phyloP scores from a whole-genome alignment of 2,329 filamentous ascomycete genomes.

The Saccharata proteae region DNA sequence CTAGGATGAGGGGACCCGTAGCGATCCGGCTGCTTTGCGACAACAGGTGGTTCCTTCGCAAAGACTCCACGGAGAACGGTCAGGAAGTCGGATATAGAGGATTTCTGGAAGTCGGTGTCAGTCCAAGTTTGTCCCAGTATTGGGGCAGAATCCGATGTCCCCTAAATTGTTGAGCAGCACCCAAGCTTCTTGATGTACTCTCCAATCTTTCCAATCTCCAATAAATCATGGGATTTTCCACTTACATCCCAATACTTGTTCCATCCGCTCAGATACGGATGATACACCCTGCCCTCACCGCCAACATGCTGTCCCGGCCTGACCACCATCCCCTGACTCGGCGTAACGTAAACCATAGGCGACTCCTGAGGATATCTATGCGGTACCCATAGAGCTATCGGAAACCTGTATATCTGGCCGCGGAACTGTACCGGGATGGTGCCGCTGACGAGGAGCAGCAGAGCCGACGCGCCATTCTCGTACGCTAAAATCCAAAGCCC shows the following conservation, averaged over 20 bases:
- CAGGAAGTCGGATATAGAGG: slow-evolving; percentile 70
- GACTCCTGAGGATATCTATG: slow-evolving; percentile 78
- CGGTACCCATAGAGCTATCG: slow-evolving; percentile 84
- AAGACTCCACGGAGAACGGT: slow-evolving; percentile 77
- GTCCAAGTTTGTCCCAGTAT: slow-evolving; percentile 10
- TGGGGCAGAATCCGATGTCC: no score
- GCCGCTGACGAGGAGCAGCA: slow-evolving; percentile 75
- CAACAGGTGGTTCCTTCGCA: slow-evolving; percentile 85
- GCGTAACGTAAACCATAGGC: slow-evolving; percentile 79
- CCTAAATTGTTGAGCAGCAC: no score
- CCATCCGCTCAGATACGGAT: slow-evolving; percentile 91
- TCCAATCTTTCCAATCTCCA: neutral
- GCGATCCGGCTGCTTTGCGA: slow-evolving; percentile 46
- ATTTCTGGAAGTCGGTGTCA: slow-evolving; percentile 48
- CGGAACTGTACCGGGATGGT: slow-evolving; percentile 88
- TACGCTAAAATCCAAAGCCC: slow-evolving; percentile 49
- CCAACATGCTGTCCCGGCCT: slow-evolving; percentile 91
- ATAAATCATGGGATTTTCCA: slow-evolving; percentile 13
- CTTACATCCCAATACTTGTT: slow-evolving; percentile 78
- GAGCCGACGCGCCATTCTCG: slow-evolving; percentile 72
- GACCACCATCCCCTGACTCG: slow-evolving; percentile 78
- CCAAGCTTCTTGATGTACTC: neutral
- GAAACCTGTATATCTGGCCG: slow-evolving; percentile 80
- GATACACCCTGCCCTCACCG: slow-evolving; percentile 84
- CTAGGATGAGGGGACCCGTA: slow-evolving; percentile 16